Conservation (phyloP, 2,329 filamentous ascomycete genomes). For the Aspergillus costaricaensis region DNA sequence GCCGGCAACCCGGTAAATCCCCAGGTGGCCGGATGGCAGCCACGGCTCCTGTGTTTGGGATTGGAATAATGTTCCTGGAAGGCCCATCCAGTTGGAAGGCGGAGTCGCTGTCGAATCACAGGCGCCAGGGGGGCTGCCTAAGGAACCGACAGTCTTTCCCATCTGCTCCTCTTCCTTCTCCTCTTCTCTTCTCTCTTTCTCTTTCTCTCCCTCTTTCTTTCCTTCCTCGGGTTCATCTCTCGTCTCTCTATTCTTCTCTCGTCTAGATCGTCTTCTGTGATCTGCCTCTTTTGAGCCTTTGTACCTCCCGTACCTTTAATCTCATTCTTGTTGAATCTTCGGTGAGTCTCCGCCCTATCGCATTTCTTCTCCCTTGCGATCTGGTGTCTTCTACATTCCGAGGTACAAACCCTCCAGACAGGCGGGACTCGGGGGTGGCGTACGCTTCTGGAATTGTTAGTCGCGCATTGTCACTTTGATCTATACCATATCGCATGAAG, state of each 20-base stretch:
- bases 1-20: not conserved
- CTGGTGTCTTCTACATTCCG: not conserved
- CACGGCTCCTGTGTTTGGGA: slow-evolving; percentile 10
- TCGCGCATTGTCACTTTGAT: not conserved
- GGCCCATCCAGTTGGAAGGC: not conserved
- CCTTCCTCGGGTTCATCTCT: slow-evolving; percentile 10
- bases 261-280: slow-evolving; percentile 7
- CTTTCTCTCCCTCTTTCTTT: slow-evolving; percentile 10
- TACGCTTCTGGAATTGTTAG: not conserved
- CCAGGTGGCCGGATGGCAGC: slow-evolving; percentile 8
- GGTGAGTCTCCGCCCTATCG: not conserved
- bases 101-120: slow-evolving; percentile 21
- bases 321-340: not conserved
- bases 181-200: slow-evolving; percentile 12
- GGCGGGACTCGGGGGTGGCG: not conserved
- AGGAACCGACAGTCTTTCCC: not conserved
- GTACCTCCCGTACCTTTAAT: not conserved
- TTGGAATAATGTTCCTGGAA: not conserved
- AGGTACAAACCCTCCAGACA: not conserved
- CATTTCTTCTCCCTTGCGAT: not conserved
- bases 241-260: not conserved
- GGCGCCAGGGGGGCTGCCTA: slow-evolving; percentile 5
- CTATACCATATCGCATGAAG: not conserved
- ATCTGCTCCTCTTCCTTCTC: slow-evolving; percentile 12
- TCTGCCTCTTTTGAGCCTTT: slow-evolving; percentile 2